Conservation (phyloP, 139 green algal genomes). For the Klebsormidium nitens region DNA sequence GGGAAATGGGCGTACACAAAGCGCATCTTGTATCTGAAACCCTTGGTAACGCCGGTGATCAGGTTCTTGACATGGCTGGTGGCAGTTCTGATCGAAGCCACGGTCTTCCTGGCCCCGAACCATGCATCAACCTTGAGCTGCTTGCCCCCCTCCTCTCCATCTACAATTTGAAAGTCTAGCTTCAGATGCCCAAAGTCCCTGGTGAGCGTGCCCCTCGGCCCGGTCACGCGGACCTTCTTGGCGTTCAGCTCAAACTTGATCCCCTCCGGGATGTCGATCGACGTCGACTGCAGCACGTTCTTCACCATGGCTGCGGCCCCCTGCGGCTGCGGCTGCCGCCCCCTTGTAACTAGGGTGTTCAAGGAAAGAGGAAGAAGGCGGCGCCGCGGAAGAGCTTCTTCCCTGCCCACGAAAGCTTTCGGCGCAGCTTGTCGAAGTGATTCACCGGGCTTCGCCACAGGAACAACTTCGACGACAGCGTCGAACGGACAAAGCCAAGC, state of each 20-base stretch:
- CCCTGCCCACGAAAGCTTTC: too few species aligned
- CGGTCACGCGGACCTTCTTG: conserved; percentile 42
- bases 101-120: conserved; percentile 85
- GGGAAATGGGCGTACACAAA: conserved; percentile 99
- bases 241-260: conserved; percentile 43
- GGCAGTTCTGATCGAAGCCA: conserved; percentile 85
- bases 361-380: neutral
- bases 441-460: too few species aligned
- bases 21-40: conserved; percentile 98
- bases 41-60: conserved; percentile 66
- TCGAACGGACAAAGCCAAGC: too few species aligned
- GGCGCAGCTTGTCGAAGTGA: too few species aligned
- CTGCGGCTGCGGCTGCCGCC: too few species aligned
- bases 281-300: conserved; percentile 31
- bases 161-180: conserved; percentile 30
- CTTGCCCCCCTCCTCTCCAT: conserved; percentile 15
- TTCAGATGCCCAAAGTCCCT: conserved; percentile 37
- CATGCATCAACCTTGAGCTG: conserved; percentile 37
- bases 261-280: conserved; percentile 41
- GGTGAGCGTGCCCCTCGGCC: conserved; percentile 36
- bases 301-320: conserved; percentile 39
- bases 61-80: conserved; percentile 85
- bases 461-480: too few species aligned
- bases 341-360: neutral
- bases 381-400: too few species aligned